Conservation (phyloP, 2,329 filamentous ascomycete species). For the Xylariaceae sp. region DNA sequence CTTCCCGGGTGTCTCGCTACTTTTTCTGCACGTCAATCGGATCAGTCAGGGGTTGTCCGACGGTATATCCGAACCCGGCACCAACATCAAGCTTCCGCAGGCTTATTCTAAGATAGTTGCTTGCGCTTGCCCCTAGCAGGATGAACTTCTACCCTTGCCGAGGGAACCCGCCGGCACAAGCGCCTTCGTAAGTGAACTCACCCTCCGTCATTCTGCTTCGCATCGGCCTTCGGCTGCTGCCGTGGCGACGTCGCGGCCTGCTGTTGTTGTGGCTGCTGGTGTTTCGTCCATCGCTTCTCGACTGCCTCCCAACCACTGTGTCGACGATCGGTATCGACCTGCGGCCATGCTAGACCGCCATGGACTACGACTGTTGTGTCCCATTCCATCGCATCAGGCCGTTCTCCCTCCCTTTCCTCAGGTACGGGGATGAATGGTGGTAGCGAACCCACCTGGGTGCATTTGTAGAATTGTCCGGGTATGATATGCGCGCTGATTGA, state of each 20-base stretch:
- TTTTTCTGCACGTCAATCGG: constrained; percentile 1
- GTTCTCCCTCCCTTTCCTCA: not conserved
- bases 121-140: no score
- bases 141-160: no score
- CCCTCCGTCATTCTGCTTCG: not conserved
- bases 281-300: constrained; percentile 24
- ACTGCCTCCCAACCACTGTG: constrained; percentile 11
- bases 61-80: no score
- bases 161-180: no score
- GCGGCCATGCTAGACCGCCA: constrained; percentile 11
- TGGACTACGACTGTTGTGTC: constrained; percentile 25
- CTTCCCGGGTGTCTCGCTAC: constrained; percentile 9
- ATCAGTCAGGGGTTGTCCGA: no score
- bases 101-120: no score
- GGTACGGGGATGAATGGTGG: constrained; percentile 12
- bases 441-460: not conserved
- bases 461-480: constrained; percentile 7
- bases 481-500: constrained; percentile 6
- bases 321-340: not conserved
- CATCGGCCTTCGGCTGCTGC: not conserved
- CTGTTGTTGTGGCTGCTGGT: constrained; percentile 8
- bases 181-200: not conserved
- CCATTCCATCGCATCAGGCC: constrained; percentile 24
- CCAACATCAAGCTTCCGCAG: no score
- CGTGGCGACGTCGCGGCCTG: not conserved